Base-by-base conservation (phyloP, 2,329 filamentous ascomycete species). In the Pestalotiopsis sp. region DNA sequence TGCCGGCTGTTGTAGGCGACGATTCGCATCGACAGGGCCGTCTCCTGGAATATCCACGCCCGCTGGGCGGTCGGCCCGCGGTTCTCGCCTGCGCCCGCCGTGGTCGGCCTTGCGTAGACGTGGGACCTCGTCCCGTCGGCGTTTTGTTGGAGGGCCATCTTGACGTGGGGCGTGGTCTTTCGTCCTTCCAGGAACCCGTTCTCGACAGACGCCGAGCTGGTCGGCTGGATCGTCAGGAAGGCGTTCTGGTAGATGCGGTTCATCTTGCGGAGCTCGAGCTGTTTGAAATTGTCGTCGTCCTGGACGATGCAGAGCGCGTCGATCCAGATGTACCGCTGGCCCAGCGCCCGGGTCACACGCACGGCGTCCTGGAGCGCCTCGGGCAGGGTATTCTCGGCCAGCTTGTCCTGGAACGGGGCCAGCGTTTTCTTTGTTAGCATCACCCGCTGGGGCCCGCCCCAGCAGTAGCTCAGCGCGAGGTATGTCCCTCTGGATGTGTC, bases 241-340 rank as follows among this genome's bases (percentile, higher is more conserved):
- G 57, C 23, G 23, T 59, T 36, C 17, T 59, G 23, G 7, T 59
- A 59, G 57, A 36, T 59, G 23, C 27, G 57, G 4, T 70, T 71
- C 71, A 74, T 74, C 27, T 20, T 69, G 3, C 14, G 25, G 2
- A 66, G 20, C 57, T 71, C 70, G 2, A n/a, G 13, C 4, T 67
- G 49, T 60, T 68, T 70, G 13, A 68, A 68, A 0, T 14, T n/a
- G 4, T 23, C 38, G 58, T 71, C 68, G 31, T 68, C 64, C 27
- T 69, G 70, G 31, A 70, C 59, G 20, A 71, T 69, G 38, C 70
- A 71, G 7, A 71, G 52, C 5, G 70, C 68, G 27, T 71, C 70
- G 17, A 71, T 68, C 70, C 70, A 71, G n/a, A 71, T 14, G 31
- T 71, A 71, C 11, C 36, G 25, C 2, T 65, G 31, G 1, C 40